Evolutionary conservation across 345 rosid species (phyloP), one percentile per base, ranked within the genome.

Genomic region (Citrus glauca): DNA sequence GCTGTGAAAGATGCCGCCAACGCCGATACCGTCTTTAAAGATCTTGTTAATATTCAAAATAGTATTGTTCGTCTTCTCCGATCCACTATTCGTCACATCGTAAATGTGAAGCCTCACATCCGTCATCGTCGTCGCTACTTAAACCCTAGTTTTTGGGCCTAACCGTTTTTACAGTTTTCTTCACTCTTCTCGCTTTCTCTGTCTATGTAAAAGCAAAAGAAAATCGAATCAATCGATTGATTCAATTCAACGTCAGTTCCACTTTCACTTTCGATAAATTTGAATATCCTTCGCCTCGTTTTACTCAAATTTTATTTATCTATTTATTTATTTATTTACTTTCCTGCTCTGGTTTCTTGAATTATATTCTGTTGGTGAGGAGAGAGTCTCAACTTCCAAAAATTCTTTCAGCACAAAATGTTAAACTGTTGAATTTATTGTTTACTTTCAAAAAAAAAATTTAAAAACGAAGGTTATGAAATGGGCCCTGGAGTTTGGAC

Each of bases 1-100:
- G 85, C 98, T 92, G 86, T 96, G 99, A 84, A 96, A 93, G 89
- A 93, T 91, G 76, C 98, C 99, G n/a, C 99, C 98, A 17, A 96
- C 79, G 77, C 99, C 98, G 35, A 96, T 91, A 32, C 91, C 90
- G 77, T 96, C 99, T 79, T 96, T 96, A 87, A 96, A 94, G 91
- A 96, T 89, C 84, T 90, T 91, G 70, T 94, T 96, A 89, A 96
- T 92, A 82, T 94, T 91, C 89, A 91, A 73, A 74, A 96, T 90
- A 27, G 98, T 94, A 87, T 70, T 90, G 90, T 94, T 92, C 20
- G 98, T 90, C 90, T 96, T 94, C 80, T 92, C 98, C 50, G 99
- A 94, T 88, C 94, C 98, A 86, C 97, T 89, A 75, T 96, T 96
- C 14, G 99, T 96, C 79, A 96, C 98, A 71, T 96, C 97, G 85